Conservation (phyloP, 129 eudicot species). For the Helianthus annuus region HanXRQr2.0-SUNRISE NC_035438.2:2147189-2147688, state of each 20-base stretch:
- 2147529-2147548: slow-evolving; percentile 77
- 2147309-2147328: slow-evolving; percentile 83
- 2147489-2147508: slow-evolving; percentile 58
- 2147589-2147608: slow-evolving; percentile 1
- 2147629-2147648: no score
- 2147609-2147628: no score
- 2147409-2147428: slow-evolving; percentile 59
- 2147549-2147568: slow-evolving; percentile 74
- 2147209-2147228: slow-evolving; percentile 91
- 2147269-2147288: slow-evolving; percentile 80
- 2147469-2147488: slow-evolving; percentile 41
- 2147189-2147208: slow-evolving; percentile 68
- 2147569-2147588: slow-evolving; percentile 58
- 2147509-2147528: slow-evolving; percentile 80
- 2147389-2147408: slow-evolving; percentile 60
- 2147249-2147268: slow-evolving; percentile 57
- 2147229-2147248: slow-evolving; percentile 64
- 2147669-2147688: no score
- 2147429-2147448: slow-evolving; percentile 56
- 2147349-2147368: slow-evolving; percentile 57
- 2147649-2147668: no score
- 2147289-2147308: slow-evolving; percentile 77
- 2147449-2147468: slow-evolving; percentile 59
- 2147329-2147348: slow-evolving; percentile 60
- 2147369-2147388: slow-evolving; percentile 64